These are phyloP conservation scores for Volvox africanus DNA, from an alignment of 139 green algal species.

Conservation along the genomic window DNA sequence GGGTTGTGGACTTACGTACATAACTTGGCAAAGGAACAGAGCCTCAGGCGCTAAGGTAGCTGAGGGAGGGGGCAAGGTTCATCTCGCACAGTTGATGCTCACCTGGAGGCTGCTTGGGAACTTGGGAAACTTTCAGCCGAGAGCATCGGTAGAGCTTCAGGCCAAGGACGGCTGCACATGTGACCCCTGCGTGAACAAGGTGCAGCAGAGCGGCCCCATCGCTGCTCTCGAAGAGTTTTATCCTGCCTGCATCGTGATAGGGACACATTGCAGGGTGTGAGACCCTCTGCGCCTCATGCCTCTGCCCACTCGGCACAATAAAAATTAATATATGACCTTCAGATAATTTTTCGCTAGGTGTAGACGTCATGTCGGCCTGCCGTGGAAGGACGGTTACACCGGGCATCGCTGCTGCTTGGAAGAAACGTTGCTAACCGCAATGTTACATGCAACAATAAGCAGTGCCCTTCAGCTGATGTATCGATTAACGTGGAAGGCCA, in stretches of 20 bases:
- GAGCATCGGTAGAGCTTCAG: slow-evolving; percentile 33
- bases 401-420: not conserved
- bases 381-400: not conserved
- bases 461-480: too few species aligned
- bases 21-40: too few species aligned
- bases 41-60: not conserved
- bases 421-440: not conserved
- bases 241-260: not conserved
- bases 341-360: not conserved
- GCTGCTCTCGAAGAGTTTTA: not conserved
- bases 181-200: slow-evolving; percentile 5
- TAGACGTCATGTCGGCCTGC: not conserved
- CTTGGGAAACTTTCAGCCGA: not conserved
- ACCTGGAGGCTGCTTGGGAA: too few species aligned
- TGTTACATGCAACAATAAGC: too few species aligned
- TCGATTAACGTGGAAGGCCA: too few species aligned
- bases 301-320: too few species aligned
- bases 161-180: slow-evolving; percentile 5
- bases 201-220: slow-evolving; percentile 13
- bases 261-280: not conserved
- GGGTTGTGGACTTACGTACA: not conserved
- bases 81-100: not conserved
- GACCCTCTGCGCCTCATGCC: too few species aligned
- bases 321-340: not conserved
- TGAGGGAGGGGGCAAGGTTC: not conserved